Conservation (phyloP, 1,139 yeast species). For the Lodderomyces oxycetoniae region DNA sequence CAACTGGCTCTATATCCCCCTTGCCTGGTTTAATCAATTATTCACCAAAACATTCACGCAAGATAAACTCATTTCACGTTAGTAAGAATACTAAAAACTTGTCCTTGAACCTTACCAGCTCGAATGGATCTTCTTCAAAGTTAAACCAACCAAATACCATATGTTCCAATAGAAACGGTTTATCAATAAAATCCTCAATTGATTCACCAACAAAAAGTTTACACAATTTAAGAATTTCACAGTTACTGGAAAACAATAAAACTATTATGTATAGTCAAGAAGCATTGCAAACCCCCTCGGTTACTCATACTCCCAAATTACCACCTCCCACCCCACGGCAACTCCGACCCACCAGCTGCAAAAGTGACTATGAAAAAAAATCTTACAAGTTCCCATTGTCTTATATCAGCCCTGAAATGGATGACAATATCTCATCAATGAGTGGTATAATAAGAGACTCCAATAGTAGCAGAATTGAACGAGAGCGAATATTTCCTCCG, state of each 20-base stretch:
- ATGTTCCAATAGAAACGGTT: slow-evolving; percentile 2
- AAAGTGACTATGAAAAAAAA: slow-evolving; percentile 5
- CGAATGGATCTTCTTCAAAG: slow-evolving; percentile 6
- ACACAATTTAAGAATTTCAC: slow-evolving; percentile 1
- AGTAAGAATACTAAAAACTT: slow-evolving; percentile 34
- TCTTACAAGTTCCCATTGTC: slow-evolving; percentile 10
- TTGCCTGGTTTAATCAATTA: slow-evolving; percentile 22
- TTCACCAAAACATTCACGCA: slow-evolving; percentile 37
- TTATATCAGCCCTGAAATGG: not conserved
- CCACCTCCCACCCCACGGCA: slow-evolving; percentile 10
- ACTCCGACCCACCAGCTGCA: slow-evolving; percentile 2
- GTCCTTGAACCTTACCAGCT: slow-evolving; percentile 25
- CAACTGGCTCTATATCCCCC: slow-evolving; percentile 8
- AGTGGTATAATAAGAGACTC: not conserved
- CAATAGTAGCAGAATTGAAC: not conserved
- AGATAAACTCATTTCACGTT: slow-evolving; percentile 23
- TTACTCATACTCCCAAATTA: slow-evolving; percentile 13
- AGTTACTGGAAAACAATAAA: not conserved
- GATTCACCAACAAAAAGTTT: slow-evolving; percentile 14
- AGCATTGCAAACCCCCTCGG: slow-evolving; percentile 11
- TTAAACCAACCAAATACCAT: slow-evolving; percentile 10
- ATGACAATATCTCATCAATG: slow-evolving; percentile 1
- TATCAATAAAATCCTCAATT: not conserved
- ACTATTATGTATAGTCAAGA: slow-evolving; percentile 5
- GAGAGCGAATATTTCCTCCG: slow-evolving; percentile 4